These are phyloP conservation scores for Discostella pseudostelligera DNA, from an alignment of 108 stramenopile genomes.

Conservation along the genomic window DNA sequence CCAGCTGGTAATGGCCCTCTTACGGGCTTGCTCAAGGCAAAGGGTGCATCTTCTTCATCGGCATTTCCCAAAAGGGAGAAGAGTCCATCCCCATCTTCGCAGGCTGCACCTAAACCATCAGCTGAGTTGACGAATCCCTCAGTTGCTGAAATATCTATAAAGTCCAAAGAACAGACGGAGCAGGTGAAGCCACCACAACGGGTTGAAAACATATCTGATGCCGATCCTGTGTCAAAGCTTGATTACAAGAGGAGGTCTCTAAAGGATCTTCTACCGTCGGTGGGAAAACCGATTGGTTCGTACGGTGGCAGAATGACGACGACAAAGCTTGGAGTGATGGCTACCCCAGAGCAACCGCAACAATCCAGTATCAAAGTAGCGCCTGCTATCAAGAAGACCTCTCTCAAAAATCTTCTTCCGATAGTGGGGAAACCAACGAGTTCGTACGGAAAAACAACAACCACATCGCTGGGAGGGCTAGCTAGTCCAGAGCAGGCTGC, in stretches of 20 bases:
- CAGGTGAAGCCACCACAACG: too few species aligned
- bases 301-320: conserved; percentile 10
- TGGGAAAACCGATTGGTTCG: conserved; percentile 7
- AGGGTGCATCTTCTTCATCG: background rate
- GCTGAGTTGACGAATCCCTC: conserved; percentile 1
- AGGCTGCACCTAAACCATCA: conserved; percentile 10
- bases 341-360: conserved; percentile 18
- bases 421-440: conserved; percentile 16
- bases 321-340: conserved; percentile 29
- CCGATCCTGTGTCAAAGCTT: background rate
- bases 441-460: conserved; percentile 11
- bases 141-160: conserved; percentile 1
- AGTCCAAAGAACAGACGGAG: background rate
- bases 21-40: conserved; percentile 6
- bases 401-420: conserved; percentile 24
- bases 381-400: conserved; percentile 13
- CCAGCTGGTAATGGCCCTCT: conserved; percentile 4
- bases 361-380: background rate
- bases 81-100: conserved; percentile 5
- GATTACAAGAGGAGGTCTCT: background rate
- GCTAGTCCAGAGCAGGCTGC: conserved; percentile 28
- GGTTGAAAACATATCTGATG: background rate
- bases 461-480: conserved; percentile 24
- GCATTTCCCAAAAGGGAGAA: conserved; percentile 12
- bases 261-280: conserved; percentile 9